Base-by-base conservation (phyloP, 192 early-diverging fungal species). In the Dissophora globulifera region DNA sequence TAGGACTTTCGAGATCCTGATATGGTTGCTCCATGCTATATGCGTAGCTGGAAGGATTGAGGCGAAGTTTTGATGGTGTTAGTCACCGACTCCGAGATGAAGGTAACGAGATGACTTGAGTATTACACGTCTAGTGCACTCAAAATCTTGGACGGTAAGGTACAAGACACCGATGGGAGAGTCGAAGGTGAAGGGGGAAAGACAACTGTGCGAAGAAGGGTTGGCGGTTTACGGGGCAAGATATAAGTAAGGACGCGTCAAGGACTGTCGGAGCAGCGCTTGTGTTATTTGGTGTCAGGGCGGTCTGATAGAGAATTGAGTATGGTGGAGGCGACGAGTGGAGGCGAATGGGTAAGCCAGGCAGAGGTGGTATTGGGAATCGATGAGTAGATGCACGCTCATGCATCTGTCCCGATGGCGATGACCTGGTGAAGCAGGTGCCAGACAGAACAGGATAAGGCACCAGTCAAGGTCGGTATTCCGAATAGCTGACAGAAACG, bases 11-110 rank as follows among this genome's bases (percentile, higher is more conserved):
- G 58, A 76, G 56, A 27, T 76, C 72, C 26, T 76, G 72, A 30
- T 67, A 67, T 46, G 62, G 33, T 32, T 40, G 33, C 1, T 76
- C 72, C 72, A 76, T 76, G 43, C 41, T 76, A 58, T 74, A 58
- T 74, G 15, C 2, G 31, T 33, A n/a, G 19, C 17, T 20, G 41
- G 11, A 19, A 17, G 19, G 22, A 59, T 46, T 17, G n/a, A 59
- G 30, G 40, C 20, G 40, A 17, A 27, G 31, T 38, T 38, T 38
- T 6, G 38, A 27, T 22, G 40, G 33, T 32, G 54, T 56, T 40
- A 23, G 54, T 33, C 13, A 41, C n/a, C 35, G 35, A 13, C 35
- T 38, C 6, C 13, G 7, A 38, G 13, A 13, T 38, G 35, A 13
- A 38, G 35, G 35, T 13, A 38, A 13, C 35, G 13, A 38, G 13